Evolutionary conservation across 352 stramenopile species (phyloP).

Genomic region (Pythium sp.): DNA sequence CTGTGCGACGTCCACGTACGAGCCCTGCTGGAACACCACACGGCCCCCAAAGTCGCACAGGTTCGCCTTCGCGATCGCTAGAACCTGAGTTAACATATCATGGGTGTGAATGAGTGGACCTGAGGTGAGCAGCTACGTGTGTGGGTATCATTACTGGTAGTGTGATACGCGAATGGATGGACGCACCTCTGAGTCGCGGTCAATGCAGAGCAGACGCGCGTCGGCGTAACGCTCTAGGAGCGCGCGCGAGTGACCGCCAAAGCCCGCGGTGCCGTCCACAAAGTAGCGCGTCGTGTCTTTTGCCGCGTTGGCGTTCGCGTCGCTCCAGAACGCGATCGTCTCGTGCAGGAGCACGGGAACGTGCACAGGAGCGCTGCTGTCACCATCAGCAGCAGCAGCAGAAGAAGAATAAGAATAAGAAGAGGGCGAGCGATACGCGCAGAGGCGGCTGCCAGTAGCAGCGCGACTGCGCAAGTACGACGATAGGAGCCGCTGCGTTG

Average conservation of each 20-base stretch:
- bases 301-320: slow-evolving; percentile 3
- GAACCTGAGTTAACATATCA: slow-evolving; percentile 21
- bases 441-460: neutral
- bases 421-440: neutral
- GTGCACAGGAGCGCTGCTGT: slow-evolving; percentile 26
- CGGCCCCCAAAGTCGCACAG: slow-evolving; percentile 44
- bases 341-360: slow-evolving; percentile 62
- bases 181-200: slow-evolving; percentile 63
- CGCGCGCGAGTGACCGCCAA: slow-evolving; percentile 64
- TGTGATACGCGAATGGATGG: neutral
- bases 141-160: neutral
- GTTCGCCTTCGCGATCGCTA: slow-evolving; percentile 50
- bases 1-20: slow-evolving; percentile 48
- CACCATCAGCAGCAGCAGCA: slow-evolving; percentile 15
- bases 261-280: slow-evolving; percentile 72
- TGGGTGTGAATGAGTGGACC: neutral
- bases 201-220: slow-evolving; percentile 71
- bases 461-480: neutral
- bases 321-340: slow-evolving; percentile 32
- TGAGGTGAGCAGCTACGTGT: neutral
- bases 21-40: slow-evolving; percentile 56
- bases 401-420: neutral
- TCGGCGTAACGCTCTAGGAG: slow-evolving; percentile 46
- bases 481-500: slow-evolving; percentile 1
- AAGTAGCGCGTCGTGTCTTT: slow-evolving; percentile 33